Percentiles rank a stretch among this genome's conserved stretches.
Evolutionary conservation across 2,329 filamentous ascomycete genomes (phyloP).

Genomic region (Passalora sequoiae): DNA sequence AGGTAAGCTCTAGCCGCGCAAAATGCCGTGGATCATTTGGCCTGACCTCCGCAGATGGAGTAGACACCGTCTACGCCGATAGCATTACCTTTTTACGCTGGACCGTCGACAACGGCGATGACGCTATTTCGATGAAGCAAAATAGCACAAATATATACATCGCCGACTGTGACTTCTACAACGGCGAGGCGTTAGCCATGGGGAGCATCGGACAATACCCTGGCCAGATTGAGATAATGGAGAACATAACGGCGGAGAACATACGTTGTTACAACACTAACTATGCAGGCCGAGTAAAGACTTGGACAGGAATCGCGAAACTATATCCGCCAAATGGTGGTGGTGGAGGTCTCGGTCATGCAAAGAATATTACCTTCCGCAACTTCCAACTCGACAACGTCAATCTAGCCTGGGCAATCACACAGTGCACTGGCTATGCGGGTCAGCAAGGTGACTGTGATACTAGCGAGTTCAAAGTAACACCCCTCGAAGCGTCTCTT

Average conservation of each 20-base stretch:
- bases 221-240: constrained; percentile 45
- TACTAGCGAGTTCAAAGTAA: constrained; percentile 34
- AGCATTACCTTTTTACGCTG: constrained; percentile 51
- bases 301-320: constrained; percentile 49
- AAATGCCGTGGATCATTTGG: not conserved
- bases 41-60: constrained; percentile 36
- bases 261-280: constrained; percentile 29
- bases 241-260: constrained; percentile 47
- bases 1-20: not conserved
- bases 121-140: constrained; percentile 50
- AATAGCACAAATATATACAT: constrained; percentile 54
- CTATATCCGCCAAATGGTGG: constrained; percentile 56
- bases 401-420: constrained; percentile 25
- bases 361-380: constrained; percentile 35
- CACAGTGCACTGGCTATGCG: constrained; percentile 29
- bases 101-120: constrained; percentile 51
- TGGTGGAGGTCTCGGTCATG: constrained; percentile 50
- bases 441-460: constrained; percentile 23
- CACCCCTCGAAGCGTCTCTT: no score
- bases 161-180: constrained; percentile 46
- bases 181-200: constrained; percentile 51
- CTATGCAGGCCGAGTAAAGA: constrained; percentile 44
- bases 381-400: constrained; percentile 30
- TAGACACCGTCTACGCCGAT: constrained; percentile 51
- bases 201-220: constrained; percentile 55